Evolutionary conservation across 768 basidiomycete species (phyloP), one percentile per base, ranked within the genome.

Genomic region (Porphyrellus cyaneotinctus): DNA sequence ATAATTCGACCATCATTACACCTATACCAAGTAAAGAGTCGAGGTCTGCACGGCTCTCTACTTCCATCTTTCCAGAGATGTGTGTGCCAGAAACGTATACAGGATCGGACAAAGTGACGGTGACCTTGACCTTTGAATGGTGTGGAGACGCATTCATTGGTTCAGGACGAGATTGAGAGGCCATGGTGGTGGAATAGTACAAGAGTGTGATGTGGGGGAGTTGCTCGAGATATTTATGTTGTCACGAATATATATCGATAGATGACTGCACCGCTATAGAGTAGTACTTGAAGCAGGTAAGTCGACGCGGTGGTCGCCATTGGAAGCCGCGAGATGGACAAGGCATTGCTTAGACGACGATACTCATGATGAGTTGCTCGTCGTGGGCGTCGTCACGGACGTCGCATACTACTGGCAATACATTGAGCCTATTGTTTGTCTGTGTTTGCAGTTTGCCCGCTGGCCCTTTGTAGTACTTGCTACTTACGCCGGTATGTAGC

Each of bases 61-160:
- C 75, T 65, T 89, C 82, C 78, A 91, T 77, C 72, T 85, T 89
- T 12, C 90, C 90, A 7, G 82, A 74, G 31, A 91, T 76, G 57
- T 77, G 70, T 33, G 74, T 72, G 0, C 90, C 90, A 1, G 89
- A 84, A 46, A 88, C 78, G 61, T 80, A 87, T 26, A 77, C 72
- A 2, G 78, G 65, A 57, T 87, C 79, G 2, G 80, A 77, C 8
- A 89, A 73, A 8, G 74, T 76, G 18, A 87, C 64, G 13, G 84
- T 76, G 15, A 88, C 78, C 66, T 80, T 88, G 67, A 91, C 80
- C 70, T 90, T 92, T 24, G 88, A 74, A 67, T 91, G 90, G 65
- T 85, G 75, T 1, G 84, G 77, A n/a, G 83, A 81, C 28, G 86
- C 84, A 70, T 92, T 91, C 89, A 91, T 91, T 13, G 87, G 85